Evolutionary conservation across 306 rosid species (phyloP), one percentile per base, ranked within the genome.

Genomic region (Gleditsia sinensis): DNA sequence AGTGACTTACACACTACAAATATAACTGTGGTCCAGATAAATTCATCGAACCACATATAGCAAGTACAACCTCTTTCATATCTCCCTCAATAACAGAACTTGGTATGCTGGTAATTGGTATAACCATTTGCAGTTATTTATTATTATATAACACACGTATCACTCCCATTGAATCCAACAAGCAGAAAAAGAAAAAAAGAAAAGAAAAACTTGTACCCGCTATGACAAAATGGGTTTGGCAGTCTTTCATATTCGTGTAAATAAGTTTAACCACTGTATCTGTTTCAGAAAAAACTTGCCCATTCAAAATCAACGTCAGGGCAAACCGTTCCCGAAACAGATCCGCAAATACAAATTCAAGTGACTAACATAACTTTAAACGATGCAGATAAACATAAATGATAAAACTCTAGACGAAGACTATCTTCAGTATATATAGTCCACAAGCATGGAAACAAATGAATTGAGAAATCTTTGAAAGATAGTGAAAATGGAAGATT

Each of bases 391-490:
- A 62, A 53, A 32, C 33, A 59, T 2, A 71, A 34, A 64, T 0
- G 27, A 72, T 2, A 23, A 62, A 60, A 32, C 11, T 54, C 30
- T 6, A 28, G 20, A 34, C 8, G 53, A 56, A 49, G 0, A 48
- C 5, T 40, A 71, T 39, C 21, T 40, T 54, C 5, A 55, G 49
- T 40, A 3, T 42, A 75, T 8, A 33, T 33, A 75, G 11, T 68
- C 20, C 9, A 75, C 27, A 11, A 45, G 20, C 50, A 43, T 7
- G 46, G 34, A 17, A 27, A 64, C 33, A 75, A 61, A 40, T n/a
- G 54, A 51, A 70, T n/a, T 32, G 84, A 11, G 12, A 9, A 27
- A 27, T 34, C 59, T 27, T n/a, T 19, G 42, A 58, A 64, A 59
- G 13, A 23, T 21, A 11, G 55, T 9, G 6, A 37, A 74, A 36